phyloP scores from a whole-genome alignment of 1,139 yeast genomes.

The Geotrichum aggregatum region DNA sequence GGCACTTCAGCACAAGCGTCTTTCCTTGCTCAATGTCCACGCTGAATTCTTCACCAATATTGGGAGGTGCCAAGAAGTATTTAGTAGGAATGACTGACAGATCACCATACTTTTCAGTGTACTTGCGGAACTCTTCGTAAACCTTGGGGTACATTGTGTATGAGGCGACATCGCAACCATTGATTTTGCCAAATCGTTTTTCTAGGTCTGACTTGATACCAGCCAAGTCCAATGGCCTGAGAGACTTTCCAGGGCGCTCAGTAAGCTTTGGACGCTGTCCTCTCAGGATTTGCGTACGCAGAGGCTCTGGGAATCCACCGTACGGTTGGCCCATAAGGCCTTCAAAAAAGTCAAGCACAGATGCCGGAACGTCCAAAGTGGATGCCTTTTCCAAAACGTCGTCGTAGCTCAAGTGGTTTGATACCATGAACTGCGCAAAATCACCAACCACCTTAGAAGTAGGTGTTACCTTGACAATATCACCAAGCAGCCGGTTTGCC shows the following conservation, averaged over 20 bases:
- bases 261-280: conserved; percentile 88
- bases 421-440: conserved; percentile 97
- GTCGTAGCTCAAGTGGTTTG: conserved; percentile 78
- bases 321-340: conserved; percentile 99
- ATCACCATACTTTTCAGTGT: conserved; percentile 79
- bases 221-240: conserved; percentile 75
- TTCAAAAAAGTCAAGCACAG: conserved; percentile 95
- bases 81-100: conserved; percentile 90
- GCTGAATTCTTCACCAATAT: conserved; percentile 78
- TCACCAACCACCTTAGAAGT: conserved; percentile 99
- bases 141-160: conserved; percentile 98
- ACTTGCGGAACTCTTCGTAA: conserved; percentile 76
- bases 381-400: conserved; percentile 85
- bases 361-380: conserved; percentile 95
- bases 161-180: conserved; percentile 87
- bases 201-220: conserved; percentile 67
- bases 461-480: conserved; percentile 96
- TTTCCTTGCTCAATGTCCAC: conserved; percentile 95
- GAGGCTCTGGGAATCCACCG: conserved; percentile 99
- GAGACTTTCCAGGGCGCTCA: conserved; percentile 84
- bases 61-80: conserved; percentile 81
- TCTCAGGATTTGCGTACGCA: conserved; percentile 80
- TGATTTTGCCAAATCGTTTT: conserved; percentile 48
- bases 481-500: conserved; percentile 89
- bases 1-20: conserved; percentile 80